Evolutionary conservation across 345 rosid species (phyloP), one percentile per base, ranked within the genome.

Genomic region (Raphanus sativus): DNA sequence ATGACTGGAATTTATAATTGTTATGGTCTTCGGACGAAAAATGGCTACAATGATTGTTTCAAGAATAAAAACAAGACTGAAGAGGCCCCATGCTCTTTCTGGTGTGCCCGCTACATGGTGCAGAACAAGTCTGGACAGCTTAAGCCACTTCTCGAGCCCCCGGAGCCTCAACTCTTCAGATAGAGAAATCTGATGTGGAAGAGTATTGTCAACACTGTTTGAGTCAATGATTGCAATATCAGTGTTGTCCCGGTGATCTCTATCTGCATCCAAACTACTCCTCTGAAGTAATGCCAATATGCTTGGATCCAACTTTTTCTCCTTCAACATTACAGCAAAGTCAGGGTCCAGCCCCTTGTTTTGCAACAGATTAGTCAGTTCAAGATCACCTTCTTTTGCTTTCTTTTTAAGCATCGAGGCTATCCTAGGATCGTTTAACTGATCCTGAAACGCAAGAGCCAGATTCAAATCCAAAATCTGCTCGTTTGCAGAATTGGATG

Each of bases 281-380:
- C 99, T 86, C 84, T 96, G 99, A 73, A 96, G 89, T 74, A 96
- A 86, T 64, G 99, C 99, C 77, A 96, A 85, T 64, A 96, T 90
- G 42, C 96, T 93, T 26, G 97, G 98, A 84, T 96, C 99, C 89
- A 96, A 86, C 77, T 84, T 87, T 78, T 89, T 96, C 85, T 96
- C 99, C 81, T 96, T 91, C 84, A 96, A 82, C 99, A 96, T 96
- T 87, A 96, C 86, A 67, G 98, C 99, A 86, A 96, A 96, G 87
- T 96, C 93, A 75, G 99, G 99, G 86, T 96, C 99, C 84, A 96
- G 85, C 66, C 99, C 99, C 83, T 96, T 96, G 82, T 93, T 87
- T 82, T 96, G 96, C 86, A 96, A 84, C 86, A 96, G 83, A 83
- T 83, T 90, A 81, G 90, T 81, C 82, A 93, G 86, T 36, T 96